Base-by-base conservation (phyloP, 2,329 filamentous ascomycete genomes). In the Bertia moriformis region DNA sequence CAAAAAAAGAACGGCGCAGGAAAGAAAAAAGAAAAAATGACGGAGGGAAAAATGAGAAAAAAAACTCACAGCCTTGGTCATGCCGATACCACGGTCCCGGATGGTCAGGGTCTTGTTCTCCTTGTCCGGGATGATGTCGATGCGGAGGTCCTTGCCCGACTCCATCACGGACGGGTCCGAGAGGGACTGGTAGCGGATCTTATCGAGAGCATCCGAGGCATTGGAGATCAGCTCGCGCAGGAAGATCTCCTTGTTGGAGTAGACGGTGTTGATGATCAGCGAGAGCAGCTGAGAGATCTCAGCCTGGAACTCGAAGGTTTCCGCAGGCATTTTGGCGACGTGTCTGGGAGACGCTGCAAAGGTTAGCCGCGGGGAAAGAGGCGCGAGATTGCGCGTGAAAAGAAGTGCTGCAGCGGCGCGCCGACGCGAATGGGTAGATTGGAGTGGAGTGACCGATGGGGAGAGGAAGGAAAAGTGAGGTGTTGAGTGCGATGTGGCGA, bases 211-310 rank as follows among this genome's bases (percentile, higher is more conserved):
- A 82, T 98, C 91, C 57, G 89, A 96, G 60, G 83, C 82, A 71
- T 98, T 98, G 69, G 91, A 96, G 59, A 98, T 85, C 55, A 98
- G 63, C 71, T 98, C 91, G 82, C 91, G 75, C 57, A 98, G 71
- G 81, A 98, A 98, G 63, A 98, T 96, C 71, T 96, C 91, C 78
- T 98, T 98, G 83, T 98, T 98, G 55, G 88, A 95, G 78, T 96
- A 98, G 72, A 98, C 91, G 51, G 91, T 98, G 84, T 98, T 98
- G 78, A 98, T 98, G 70, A 98, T 98, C 63, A 98, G 84, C 53
- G 82, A 87, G 62, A 98, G 83, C 51, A 98, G 85, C 85, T 98
- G 91, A 83, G 89, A 96, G 63, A 98, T 98, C 84, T 98, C 91
- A 83, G 91, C 91, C 83, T 98, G 91, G 75, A 96, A 98, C 83